Percentiles rank a stretch among this genome's conserved stretches.
Evolutionary conservation across 2,329 filamentous ascomycete species (phyloP).

Genomic region (Beauveria rudraprayagi): DNA sequence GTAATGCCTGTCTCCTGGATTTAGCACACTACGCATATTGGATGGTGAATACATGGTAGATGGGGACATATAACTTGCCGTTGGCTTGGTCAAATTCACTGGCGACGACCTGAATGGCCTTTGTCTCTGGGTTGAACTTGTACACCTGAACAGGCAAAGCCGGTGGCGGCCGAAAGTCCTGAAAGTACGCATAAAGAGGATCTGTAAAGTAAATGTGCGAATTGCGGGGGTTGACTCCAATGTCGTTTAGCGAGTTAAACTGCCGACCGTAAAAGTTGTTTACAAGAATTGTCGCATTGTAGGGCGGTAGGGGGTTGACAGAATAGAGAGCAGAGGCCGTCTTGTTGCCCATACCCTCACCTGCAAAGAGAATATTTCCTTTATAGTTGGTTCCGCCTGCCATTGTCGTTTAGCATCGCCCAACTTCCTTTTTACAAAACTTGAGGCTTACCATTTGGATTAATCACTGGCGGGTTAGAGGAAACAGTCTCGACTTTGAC

Average conservation of each 20-base stretch:
- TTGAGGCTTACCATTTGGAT: constrained; percentile 37
- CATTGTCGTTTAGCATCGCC: neutral
- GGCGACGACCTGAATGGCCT: constrained; percentile 45
- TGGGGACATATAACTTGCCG: constrained; percentile 22
- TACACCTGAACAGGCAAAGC: constrained; percentile 52
- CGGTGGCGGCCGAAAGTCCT: constrained; percentile 47
- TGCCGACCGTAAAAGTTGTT: constrained; percentile 52
- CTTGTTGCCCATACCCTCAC: constrained; percentile 40
- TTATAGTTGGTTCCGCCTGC: constrained; percentile 43
- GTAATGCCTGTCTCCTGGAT: constrained; percentile 32
- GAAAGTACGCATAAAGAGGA: constrained; percentile 49
- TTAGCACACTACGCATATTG: neutral
- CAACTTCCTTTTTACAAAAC: neutral
- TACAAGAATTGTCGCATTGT: constrained; percentile 31
- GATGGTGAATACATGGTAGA: neutral
- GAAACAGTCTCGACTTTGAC: constrained; percentile 35
- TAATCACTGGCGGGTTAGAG: constrained; percentile 35
- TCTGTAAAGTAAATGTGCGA: constrained; percentile 60
- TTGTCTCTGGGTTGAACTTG: constrained; percentile 41
- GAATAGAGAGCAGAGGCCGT: neutral
- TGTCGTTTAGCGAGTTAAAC: constrained; percentile 55
- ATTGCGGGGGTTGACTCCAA: constrained; percentile 43
- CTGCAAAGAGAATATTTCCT: constrained; percentile 40
- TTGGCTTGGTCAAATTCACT: constrained; percentile 51
- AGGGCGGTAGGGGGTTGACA: neutral